A percentile compares a stretch with the other conserved stretches of the same genome.
These are phyloP conservation scores for Ogataea methanolica DNA, from an alignment of 805 yeast genomes.

Conservation along the genomic window DNA sequence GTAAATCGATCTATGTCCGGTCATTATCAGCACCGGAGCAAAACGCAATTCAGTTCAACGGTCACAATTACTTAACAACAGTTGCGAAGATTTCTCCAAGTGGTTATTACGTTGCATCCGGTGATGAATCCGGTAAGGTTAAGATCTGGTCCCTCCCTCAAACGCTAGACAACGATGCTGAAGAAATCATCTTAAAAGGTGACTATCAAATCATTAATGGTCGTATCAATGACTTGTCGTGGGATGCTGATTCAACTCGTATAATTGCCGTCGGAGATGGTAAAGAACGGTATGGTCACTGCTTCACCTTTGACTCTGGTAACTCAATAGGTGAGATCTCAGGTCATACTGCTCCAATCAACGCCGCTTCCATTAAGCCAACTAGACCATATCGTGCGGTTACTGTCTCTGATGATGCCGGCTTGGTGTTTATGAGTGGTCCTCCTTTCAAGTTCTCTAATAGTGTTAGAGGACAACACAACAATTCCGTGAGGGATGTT, in stretches of 20 bases:
- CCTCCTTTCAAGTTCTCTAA: conserved; percentile 89
- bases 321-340: conserved; percentile 95
- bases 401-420: conserved; percentile 86
- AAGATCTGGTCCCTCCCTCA: conserved; percentile 57
- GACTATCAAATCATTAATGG: conserved; percentile 76
- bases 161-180: conserved; percentile 45
- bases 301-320: conserved; percentile 91
- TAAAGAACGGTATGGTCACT: conserved; percentile 85
- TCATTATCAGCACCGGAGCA: conserved; percentile 48
- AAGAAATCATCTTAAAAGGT: conserved; percentile 60
- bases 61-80: conserved; percentile 68
- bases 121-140: conserved; percentile 86
- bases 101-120: conserved; percentile 87
- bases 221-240: conserved; percentile 72
- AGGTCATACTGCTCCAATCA: conserved; percentile 83
- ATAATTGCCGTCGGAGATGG: conserved; percentile 95
- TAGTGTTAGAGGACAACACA: conserved; percentile 69
- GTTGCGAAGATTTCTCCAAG: conserved; percentile 86
- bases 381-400: conserved; percentile 90
- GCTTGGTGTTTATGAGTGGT: conserved; percentile 79
- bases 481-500: conserved; percentile 76
- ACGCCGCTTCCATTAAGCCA: conserved; percentile 80
- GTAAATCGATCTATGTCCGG: conserved; percentile 73
- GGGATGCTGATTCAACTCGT: conserved; percentile 88
- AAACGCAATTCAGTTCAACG: conserved; percentile 60